A percentile compares a stretch with the other conserved stretches of the same genome.
phyloP scores from a whole-genome alignment of 768 basidiomycete species.

The Leccinum rimulosum region DNA sequence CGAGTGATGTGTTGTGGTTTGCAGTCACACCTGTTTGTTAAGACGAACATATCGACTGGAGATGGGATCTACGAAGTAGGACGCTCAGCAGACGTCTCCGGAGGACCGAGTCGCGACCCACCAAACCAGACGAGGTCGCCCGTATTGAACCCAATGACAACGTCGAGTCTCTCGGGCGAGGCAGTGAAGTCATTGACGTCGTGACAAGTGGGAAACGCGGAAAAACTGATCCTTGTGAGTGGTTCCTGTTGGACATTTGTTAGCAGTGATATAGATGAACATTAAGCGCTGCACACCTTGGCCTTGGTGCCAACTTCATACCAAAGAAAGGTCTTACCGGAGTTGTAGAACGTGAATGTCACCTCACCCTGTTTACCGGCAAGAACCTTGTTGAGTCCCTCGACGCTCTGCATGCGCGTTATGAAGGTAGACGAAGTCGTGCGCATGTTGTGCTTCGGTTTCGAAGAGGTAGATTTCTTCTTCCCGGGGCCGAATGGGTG shows the following conservation, averaged over 20 bases:
- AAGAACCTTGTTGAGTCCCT: slow-evolving; percentile 69
- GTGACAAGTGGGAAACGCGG: slow-evolving; percentile 86
- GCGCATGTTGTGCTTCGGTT: slow-evolving; percentile 89
- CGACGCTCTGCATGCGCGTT: slow-evolving; percentile 76
- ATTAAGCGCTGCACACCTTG: slow-evolving; percentile 51
- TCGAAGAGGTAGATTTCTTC: slow-evolving; percentile 61
- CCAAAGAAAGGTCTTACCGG: slow-evolving; percentile 83
- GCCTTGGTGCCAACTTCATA: slow-evolving; percentile 80
- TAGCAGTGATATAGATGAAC: slow-evolving; percentile 3
- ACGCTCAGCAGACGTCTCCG: slow-evolving; percentile 3
- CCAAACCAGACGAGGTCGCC: slow-evolving; percentile 98
- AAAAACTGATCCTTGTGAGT: slow-evolving; percentile 80
- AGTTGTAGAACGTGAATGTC: slow-evolving; percentile 85
- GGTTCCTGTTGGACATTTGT: slow-evolving; percentile 64
- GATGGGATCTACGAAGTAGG: slow-evolving; percentile 59
- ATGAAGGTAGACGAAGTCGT: slow-evolving; percentile 93
- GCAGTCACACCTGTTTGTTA: slow-evolving; percentile 68
- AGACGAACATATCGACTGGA: slow-evolving; percentile 79
- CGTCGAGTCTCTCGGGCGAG: slow-evolving; percentile 74
- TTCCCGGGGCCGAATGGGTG: slow-evolving; percentile 42
- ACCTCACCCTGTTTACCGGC: slow-evolving; percentile 81
- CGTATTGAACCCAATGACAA: slow-evolving; percentile 88
- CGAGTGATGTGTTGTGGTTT: neutral
- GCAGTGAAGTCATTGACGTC: slow-evolving; percentile 81
- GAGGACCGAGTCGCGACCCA: slow-evolving; percentile 33